These are phyloP conservation scores for Calocera cornea DNA, from an alignment of 768 basidiomycete species.

Conservation along the genomic window DNA sequence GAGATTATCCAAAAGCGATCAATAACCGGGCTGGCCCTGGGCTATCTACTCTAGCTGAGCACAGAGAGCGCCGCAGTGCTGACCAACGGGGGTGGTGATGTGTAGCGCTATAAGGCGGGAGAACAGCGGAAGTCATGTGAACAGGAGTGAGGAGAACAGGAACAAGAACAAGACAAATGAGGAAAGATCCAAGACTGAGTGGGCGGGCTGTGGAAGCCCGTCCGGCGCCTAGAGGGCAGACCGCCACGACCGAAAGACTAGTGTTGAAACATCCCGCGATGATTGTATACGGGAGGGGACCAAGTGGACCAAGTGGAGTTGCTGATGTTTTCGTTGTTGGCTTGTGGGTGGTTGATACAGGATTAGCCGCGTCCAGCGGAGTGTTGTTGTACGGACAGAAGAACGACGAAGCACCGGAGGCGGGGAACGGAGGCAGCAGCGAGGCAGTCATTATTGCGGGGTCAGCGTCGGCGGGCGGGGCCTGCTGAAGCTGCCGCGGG, in stretches of 20 bases:
- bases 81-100: neutral
- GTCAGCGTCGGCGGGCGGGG: no score
- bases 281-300: neutral
- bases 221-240: neutral
- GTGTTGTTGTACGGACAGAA: conserved; percentile 1
- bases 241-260: neutral
- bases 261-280: neutral
- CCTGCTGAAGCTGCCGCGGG: neutral
- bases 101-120: neutral
- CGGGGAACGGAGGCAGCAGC: neutral
- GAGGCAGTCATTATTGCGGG: neutral
- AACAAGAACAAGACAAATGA: neutral
- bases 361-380: conserved; percentile 3
- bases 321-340: neutral
- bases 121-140: neutral
- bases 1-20: neutral
- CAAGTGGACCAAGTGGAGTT: neutral
- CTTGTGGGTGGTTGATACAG: conserved; percentile 3
- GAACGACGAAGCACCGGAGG: neutral
- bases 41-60: neutral
- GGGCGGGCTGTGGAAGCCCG: neutral
- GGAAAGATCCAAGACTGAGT: neutral
- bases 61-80: neutral
- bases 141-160: neutral
- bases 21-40: neutral